Base-by-base conservation (phyloP, 352 stramenopile species). In the Peronospora tabacina region DNA sequence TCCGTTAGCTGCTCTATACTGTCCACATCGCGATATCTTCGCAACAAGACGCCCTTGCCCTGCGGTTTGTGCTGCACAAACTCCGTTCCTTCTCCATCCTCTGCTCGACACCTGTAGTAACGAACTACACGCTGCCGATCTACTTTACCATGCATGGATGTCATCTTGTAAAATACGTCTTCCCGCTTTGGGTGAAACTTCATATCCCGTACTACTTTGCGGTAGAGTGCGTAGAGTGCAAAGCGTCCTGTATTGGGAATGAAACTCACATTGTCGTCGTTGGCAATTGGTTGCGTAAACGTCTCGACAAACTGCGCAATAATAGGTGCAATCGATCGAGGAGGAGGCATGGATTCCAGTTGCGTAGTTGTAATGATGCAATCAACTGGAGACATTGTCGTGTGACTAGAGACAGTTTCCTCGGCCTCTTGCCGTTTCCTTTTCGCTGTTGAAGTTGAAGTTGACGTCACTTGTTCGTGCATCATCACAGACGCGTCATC, bases 161-260 rank as follows among this genome's bases (percentile, higher is more conserved):
- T 80, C 56, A 83, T 76, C 47, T 83, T 83, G 57, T 83, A 83
- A 44, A 83, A 83, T 13, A 71, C 59, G 36, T 80, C 68, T 29
- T 72, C 54, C 7, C 58, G 60, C 19, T 71, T 78, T 2, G 69
- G 72, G 46, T 78, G 67, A 40, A 58, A 67, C n/a, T 28, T 53
- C 1, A 16, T 37, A 30, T 76, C 63, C 2, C 15, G 16, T 30
- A 83, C 59, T 20, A 83, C 29, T 24, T 55, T 37, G 38, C 59
- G 61, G 43, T 76, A 83, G 1, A 83, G 55, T 22, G 47, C 59
- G 37, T 78, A 77, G 24, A 83, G 58, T 9, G 69, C 63, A 37
- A 69, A 83, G 15, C 54, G 51, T 6, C 72, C 72, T 2, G 49
- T 47, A 43, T 66, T 80, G 0, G 72, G 72, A 43, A 83, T 83